These are phyloP conservation scores for Aegilops umbellulata DNA, from an alignment of 176 grass and related monocot species.

Conservation along the genomic window DNA sequence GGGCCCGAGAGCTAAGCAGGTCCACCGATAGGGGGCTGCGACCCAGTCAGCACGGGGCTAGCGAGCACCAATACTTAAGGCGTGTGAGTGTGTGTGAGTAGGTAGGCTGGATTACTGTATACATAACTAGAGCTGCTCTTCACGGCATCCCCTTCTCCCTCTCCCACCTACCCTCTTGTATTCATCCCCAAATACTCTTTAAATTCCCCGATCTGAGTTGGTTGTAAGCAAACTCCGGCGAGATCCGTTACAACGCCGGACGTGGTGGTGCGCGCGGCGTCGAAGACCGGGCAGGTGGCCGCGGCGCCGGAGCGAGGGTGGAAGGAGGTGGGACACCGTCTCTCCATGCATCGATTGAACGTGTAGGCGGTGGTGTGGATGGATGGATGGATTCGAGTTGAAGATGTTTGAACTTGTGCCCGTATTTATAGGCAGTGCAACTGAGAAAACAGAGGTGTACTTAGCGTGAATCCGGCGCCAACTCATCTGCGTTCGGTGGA, in stretches of 20 bases:
- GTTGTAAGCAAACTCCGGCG: no score
- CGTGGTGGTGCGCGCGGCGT: constrained; percentile 31
- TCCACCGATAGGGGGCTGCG: no score
- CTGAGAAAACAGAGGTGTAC: neutral
- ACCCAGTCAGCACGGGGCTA: no score
- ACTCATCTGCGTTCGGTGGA: neutral
- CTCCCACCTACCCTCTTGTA: no score
- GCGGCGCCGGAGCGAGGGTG: constrained; percentile 48
- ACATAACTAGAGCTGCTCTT: no score
- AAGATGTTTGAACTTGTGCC: neutral
- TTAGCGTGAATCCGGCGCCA: neutral
- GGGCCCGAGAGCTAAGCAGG: no score
- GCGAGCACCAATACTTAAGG: no score
- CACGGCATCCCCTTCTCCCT: no score
- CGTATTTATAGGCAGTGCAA: neutral
- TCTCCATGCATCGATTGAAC: neutral
- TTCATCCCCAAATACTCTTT: no score
- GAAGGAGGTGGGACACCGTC: constrained; percentile 19
- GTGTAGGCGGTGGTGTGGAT: neutral
- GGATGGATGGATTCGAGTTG: neutral
- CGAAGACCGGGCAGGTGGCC: constrained; percentile 48
- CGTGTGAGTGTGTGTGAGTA: no score
- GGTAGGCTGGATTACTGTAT: no score
- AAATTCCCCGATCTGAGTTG: no score
- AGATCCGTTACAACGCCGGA: neutral